Conservation (phyloP, 495 filamentous ascomycete genomes). For the Talaromyces wortmannii region DNA sequence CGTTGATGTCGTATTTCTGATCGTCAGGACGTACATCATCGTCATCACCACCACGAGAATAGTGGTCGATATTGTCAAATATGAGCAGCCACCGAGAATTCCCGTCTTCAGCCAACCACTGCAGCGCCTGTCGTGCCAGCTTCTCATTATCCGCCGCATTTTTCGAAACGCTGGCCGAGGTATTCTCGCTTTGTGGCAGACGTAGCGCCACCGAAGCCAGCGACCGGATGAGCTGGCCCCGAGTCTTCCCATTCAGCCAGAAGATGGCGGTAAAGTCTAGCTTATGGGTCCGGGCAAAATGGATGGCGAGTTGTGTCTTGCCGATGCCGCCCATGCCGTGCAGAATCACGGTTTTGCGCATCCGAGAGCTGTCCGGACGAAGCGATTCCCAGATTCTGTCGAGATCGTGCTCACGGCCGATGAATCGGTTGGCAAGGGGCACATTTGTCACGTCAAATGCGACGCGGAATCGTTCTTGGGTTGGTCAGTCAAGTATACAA, state of each 20-base stretch:
- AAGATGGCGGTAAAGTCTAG: slow-evolving; percentile 12
- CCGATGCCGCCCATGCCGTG: slow-evolving; percentile 24
- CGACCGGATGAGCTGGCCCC: slow-evolving; percentile 8
- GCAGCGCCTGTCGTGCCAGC: slow-evolving; percentile 11
- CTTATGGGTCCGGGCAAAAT: slow-evolving; percentile 11
- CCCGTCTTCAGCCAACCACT: slow-evolving; percentile 16
- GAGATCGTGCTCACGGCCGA: too few species aligned
- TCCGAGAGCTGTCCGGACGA: too few species aligned
- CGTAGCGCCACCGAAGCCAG: background rate
- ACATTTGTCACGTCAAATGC: too few species aligned
- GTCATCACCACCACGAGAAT: slow-evolving; percentile 10
- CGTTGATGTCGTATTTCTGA: slow-evolving; percentile 18
- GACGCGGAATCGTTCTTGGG: too few species aligned
- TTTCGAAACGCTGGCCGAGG: background rate
- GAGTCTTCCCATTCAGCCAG: slow-evolving; percentile 11
- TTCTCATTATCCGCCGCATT: slow-evolving; percentile 12
- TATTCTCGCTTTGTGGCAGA: slow-evolving; percentile 6
- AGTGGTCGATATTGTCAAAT: slow-evolving; percentile 35
- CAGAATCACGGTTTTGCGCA: slow-evolving; percentile 1
- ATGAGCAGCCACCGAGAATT: slow-evolving; percentile 32
- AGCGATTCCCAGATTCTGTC: too few species aligned
- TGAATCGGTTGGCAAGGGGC: too few species aligned
- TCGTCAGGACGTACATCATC: slow-evolving; percentile 7
- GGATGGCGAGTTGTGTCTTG: slow-evolving; percentile 21
- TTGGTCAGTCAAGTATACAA: background rate